Base-by-base conservation (phyloP, 2,329 filamentous ascomycete species). In the Corinectria fuckeliana region DNA sequence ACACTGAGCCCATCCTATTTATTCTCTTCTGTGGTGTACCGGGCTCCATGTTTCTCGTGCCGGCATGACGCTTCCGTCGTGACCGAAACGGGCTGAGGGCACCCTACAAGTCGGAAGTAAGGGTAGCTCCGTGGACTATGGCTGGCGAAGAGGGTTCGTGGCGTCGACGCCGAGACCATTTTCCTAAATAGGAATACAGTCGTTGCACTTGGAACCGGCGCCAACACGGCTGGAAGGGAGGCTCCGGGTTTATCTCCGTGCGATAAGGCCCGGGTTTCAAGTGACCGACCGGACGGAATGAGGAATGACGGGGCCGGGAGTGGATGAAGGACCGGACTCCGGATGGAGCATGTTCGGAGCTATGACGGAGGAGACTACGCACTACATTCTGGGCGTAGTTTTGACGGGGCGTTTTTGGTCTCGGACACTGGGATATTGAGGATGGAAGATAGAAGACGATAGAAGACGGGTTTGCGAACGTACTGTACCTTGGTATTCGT, bases 111-210 rank as follows among this genome's bases (percentile, higher is more conserved):
- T 18, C 42, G 42, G 42, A 45, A 28, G 42, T 45, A 45, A 45
- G 39, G 20, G n/a, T 45, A 45, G 20, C 42, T 45, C 42, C 42
- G 42, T 26, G 42, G 14, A 6, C 26, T 45, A 21, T 47, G 39
- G 48, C 45, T 51, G 18, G 52, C 20, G 42, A 45, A 6, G 18
- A n/a, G 28, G 5, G 30, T n/a, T 49, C 11, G 28, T 45, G 42
- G 42, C 42, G 42, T 26, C n/a, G 25, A 28, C 13, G 16, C 25
- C 25, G 25, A 34, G 49, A 66, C 23, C 50, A 49, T 28, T 68
- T 68, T 50, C 67, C 65, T 48, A 66, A 66, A 60, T 48, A 20
- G 67, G 67, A 39, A 68, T 48, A 58, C 32, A 26, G 25, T 53
- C 28, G 11, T 47, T 25, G 6, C 13, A 7, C 20, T 23, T n/a